Evolutionary conservation across 768 basidiomycete genomes (phyloP), one percentile per base, ranked within the genome.

Genomic region (Mycena indigotica): DNA sequence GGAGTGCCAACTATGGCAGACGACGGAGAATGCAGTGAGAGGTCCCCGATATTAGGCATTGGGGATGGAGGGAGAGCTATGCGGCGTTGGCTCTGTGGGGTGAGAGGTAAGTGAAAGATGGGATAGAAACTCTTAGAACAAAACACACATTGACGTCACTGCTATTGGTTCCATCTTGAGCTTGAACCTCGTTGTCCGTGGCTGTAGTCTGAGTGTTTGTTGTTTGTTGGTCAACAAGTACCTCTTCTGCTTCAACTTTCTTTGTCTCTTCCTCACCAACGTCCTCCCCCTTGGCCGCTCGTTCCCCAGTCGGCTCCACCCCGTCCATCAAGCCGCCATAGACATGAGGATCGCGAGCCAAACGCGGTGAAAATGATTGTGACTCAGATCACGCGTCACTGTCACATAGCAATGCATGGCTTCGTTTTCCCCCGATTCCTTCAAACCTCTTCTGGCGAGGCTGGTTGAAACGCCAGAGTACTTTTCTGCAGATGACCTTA

Each of bases 391-490:
- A n/a, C n/a, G n/a, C n/a, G 32, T 35, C 32, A 35, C 32, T 8
- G 32, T 35, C 32, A 35, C 32, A 17, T n/a, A 17, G 32, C 32
- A 35, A 35, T 35, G 32, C n/a, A n/a, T n/a, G n/a, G n/a, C 41
- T 23, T 45, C 41, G 16, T 13, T 48, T 25, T 46, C 72, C 21
- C 64, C 71, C 19, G 70, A 75, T 52, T 70, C 84, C 5, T 97
- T 98, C 84, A 93, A 89, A 62, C 72, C 81, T 0, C 73, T 96
- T 4, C 77, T 98, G 24, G 84, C 84, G 62, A 89, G 86, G 68
- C 85, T 97, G 48, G 83, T 91, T 41, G 80, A 88, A 63, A 87
- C 87, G 1, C 92, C 94, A 5, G 88, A 92, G 59, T 83, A 84
- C 58, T 98, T 98, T 80, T 84, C 82, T 45, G 75, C 88, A 0